Percentiles rank a stretch among this genome's conserved stretches.
phyloP scores from a whole-genome alignment of 495 filamentous ascomycete species.

The Neurospora terricola region DNA sequence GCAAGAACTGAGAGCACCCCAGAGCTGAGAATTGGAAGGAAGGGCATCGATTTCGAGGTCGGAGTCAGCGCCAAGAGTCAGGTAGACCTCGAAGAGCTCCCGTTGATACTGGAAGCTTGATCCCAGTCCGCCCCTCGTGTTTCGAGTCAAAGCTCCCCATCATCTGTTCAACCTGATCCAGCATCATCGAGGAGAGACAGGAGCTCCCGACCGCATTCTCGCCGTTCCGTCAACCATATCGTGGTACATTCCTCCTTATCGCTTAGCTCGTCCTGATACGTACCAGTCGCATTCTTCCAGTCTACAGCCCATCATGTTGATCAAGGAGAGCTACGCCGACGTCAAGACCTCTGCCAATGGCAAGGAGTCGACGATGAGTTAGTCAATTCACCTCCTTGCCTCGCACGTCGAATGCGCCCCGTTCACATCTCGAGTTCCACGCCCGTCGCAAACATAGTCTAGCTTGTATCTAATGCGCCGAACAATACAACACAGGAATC shows the following conservation, averaged over 20 bases:
- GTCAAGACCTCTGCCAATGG: slow-evolving; percentile 32
- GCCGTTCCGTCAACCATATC: not conserved
- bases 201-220: not conserved
- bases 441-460: not conserved
- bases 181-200: not conserved
- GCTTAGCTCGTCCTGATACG: not conserved
- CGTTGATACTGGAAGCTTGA: not conserved
- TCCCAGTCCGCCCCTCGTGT: not conserved
- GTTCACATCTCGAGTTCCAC: not conserved
- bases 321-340: slow-evolving; percentile 36
- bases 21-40: not conserved
- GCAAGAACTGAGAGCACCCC: not conserved
- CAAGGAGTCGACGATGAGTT: slow-evolving; percentile 40
- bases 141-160: not conserved
- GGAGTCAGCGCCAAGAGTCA: too few species aligned
- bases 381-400: not conserved
- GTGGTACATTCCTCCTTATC: not conserved
- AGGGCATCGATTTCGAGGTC: not conserved
- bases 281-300: not conserved
- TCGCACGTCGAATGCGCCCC: not conserved
- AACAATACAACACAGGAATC: slow-evolving; percentile 46
- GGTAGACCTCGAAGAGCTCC: not conserved
- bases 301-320: slow-evolving; percentile 27
- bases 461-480: not conserved
- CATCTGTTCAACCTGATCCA: not conserved